These are phyloP conservation scores for Vitis riparia DNA, from an alignment of 164 flowering plant species.

Conservation along the genomic window DNA sequence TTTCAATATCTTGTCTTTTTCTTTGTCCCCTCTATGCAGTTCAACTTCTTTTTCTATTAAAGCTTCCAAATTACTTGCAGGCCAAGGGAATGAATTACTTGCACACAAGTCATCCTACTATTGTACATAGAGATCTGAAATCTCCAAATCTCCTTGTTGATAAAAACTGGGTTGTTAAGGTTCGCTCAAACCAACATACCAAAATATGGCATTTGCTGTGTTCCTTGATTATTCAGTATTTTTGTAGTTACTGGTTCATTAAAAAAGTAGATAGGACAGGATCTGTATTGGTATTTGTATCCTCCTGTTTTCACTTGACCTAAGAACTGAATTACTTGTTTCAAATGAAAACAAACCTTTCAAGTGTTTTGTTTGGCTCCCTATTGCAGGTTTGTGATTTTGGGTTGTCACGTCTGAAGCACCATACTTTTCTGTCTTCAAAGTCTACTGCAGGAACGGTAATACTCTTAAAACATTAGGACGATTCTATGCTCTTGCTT, in stretches of 20 bases:
- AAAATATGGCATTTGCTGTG: neutral
- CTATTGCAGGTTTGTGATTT: conserved; percentile 82
- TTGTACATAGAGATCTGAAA: conserved; percentile 97
- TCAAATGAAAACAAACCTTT: conserved; percentile 2
- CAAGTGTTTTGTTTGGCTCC: neutral
- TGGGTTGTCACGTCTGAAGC: conserved; percentile 93
- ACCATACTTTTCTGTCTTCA: conserved; percentile 90
- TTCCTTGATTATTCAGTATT: neutral
- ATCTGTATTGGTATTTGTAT: neutral
- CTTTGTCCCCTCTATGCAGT: neutral
- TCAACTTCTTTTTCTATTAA: conserved; percentile 4
- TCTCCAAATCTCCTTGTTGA: conserved; percentile 98
- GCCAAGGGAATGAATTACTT: conserved; percentile 99
- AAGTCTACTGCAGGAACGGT: conserved; percentile 99
- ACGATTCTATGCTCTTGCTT: too few species aligned
- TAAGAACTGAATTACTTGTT: neutral
- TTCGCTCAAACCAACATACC: conserved; percentile 15
- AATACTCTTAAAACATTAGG: conserved; percentile 14
- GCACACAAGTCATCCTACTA: conserved; percentile 94
- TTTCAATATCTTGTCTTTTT: neutral
- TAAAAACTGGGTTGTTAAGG: conserved; percentile 99
- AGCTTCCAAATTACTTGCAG: conserved; percentile 38
- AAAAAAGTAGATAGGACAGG: neutral
- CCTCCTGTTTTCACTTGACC: neutral
- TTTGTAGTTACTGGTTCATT: neutral